A percentile compares a stretch with the other conserved stretches of the same genome.
phyloP scores from a whole-genome alignment of 208 protist genomes.

The Tritrichomonas musculus region DNA sequence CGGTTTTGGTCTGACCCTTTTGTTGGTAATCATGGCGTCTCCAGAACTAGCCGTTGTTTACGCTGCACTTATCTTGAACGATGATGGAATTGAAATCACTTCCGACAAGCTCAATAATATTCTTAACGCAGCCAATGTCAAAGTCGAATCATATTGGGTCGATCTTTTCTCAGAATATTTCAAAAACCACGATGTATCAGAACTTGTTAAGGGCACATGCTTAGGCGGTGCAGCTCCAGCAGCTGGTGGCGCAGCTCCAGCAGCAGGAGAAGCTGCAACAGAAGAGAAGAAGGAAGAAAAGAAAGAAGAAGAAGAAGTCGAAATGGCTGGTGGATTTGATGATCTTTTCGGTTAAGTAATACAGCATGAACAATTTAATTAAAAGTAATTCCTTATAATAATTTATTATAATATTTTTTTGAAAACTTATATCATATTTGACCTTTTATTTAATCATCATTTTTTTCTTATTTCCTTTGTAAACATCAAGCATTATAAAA shows the following conservation, averaged over 20 bases:
- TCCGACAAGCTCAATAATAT: not conserved
- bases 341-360: no score
- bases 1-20: not conserved
- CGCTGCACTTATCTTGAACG: slow-evolving; percentile 21
- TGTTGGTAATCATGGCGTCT: no score
- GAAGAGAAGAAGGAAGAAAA: slow-evolving; percentile 9
- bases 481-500: no score
- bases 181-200: slow-evolving; percentile 8
- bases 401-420: no score
- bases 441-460: no score
- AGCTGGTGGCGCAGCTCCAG: not conserved
- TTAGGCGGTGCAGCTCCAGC: not conserved
- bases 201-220: not conserved
- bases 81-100: slow-evolving; percentile 21
- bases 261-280: not conserved
- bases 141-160: slow-evolving; percentile 6
- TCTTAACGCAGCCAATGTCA: not conserved
- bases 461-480: no score
- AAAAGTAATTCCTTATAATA: no score
- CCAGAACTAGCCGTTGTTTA: slow-evolving; percentile 23
- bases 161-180: slow-evolving; percentile 25
- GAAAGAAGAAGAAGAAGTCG: no score
- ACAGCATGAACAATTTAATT: no score
- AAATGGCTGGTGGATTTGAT: no score
- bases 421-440: no score